Conservation (phyloP, 176 grass and related monocot genomes). For the Musa troglodytarum region DNA sequence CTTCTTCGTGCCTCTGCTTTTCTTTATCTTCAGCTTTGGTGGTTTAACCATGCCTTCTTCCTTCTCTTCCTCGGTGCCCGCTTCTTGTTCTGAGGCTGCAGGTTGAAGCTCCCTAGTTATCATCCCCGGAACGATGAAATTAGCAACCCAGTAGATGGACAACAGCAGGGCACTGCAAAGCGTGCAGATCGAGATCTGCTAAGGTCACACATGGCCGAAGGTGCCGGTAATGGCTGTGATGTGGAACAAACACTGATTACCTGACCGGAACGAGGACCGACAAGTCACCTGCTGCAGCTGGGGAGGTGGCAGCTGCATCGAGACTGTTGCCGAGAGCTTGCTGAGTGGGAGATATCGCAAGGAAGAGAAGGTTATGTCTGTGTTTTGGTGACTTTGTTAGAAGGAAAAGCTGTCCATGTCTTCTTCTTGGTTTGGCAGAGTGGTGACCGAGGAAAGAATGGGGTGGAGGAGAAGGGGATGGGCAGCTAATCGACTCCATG, state of each 20-base stretch:
- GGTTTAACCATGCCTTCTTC: not conserved
- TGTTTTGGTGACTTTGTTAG: not conserved
- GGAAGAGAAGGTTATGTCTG: not conserved
- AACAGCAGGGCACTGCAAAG: not conserved
- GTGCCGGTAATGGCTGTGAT: not conserved
- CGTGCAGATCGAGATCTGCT: too few species aligned
- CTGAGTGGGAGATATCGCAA: not conserved
- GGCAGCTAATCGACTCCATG: not conserved
- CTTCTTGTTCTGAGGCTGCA: not conserved
- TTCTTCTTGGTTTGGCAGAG: not conserved
- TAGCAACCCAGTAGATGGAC: not conserved
- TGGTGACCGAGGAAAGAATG: not conserved
- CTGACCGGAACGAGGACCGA: not conserved
- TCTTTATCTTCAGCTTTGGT: not conserved
- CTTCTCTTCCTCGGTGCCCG: not conserved
- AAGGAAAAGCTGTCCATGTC: not conserved
- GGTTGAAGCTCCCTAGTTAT: not conserved
- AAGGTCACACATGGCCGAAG: too few species aligned
- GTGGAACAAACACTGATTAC: not conserved
- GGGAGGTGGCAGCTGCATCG: not conserved
- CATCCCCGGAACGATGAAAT: slow-evolving; percentile 2
- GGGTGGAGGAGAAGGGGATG: not conserved
- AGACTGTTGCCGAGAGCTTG: not conserved
- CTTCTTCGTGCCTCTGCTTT: not conserved
- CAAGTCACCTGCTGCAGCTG: slow-evolving; percentile 1